A percentile compares a stretch with the other conserved stretches of the same genome.
Conservation (phyloP, 1,284 basidiomycete species). For the Cutaneotrichosporon sp. region DNA sequence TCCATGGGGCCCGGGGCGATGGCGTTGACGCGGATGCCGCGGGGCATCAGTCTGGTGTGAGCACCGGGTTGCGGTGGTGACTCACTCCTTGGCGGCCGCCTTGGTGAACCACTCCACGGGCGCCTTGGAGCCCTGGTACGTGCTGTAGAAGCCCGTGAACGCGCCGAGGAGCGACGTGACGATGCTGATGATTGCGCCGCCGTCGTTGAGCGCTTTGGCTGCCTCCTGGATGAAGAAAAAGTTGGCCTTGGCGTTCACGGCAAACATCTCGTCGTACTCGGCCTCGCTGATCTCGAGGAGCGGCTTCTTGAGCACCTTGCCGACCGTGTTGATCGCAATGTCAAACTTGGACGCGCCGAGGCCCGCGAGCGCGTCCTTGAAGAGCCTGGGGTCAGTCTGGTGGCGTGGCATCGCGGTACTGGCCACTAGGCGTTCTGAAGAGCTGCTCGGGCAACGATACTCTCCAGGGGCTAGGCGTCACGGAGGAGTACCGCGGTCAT, state of each 20-base stretch:
- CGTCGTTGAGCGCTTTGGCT: slow-evolving; percentile 24
- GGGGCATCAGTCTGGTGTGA: slow-evolving; percentile 18
- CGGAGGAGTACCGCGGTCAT: not conserved
- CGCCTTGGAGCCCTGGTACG: slow-evolving; percentile 34
- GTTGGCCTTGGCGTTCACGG: slow-evolving; percentile 30
- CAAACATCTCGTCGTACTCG: slow-evolving; percentile 34
- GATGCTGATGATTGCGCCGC: slow-evolving; percentile 29
- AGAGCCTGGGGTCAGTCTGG: slow-evolving; percentile 20
- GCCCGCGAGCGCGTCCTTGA: slow-evolving; percentile 19
- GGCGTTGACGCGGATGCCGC: slow-evolving; percentile 26
- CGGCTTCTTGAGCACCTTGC: slow-evolving; percentile 36
- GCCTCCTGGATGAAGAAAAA: slow-evolving; percentile 37
- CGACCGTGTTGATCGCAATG: slow-evolving; percentile 35
- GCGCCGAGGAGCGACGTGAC: slow-evolving; percentile 29
- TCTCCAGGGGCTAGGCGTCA: too few relatives aligned
- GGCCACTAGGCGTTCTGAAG: too few relatives aligned
- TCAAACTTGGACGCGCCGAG: slow-evolving; percentile 24
- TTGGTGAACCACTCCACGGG: slow-evolving; percentile 36
- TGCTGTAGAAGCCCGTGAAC: slow-evolving; percentile 29
- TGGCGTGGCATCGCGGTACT: too few relatives aligned
- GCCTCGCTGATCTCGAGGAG: slow-evolving; percentile 25
- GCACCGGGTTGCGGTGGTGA: not conserved
- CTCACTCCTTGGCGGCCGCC: slow-evolving; percentile 29
- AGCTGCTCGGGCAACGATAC: too few relatives aligned
- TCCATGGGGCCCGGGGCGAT: slow-evolving; percentile 28